Conservation (phyloP, 1,284 basidiomycete species). For the Coniophora puteana region DNA sequence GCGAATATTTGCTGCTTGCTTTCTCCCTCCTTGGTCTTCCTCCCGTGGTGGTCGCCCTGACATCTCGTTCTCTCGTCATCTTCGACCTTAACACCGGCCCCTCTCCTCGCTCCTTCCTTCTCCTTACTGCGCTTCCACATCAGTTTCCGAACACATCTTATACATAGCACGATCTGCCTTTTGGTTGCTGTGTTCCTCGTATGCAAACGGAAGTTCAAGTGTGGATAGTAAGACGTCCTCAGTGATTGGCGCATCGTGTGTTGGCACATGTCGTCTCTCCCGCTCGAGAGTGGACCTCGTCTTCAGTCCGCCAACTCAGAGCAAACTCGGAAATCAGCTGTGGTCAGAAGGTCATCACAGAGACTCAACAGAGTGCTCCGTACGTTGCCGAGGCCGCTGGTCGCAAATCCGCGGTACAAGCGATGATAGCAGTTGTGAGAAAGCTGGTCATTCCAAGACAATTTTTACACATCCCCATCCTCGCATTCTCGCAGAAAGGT, state of each 20-base stretch:
- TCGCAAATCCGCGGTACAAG: constrained; percentile 87
- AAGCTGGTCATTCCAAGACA: constrained; percentile 79
- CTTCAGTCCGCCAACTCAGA: constrained; percentile 87
- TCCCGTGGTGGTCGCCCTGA: too few relatives aligned
- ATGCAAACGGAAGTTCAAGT: constrained; percentile 86
- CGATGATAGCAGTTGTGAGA: constrained; percentile 84
- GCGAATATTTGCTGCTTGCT: too few relatives aligned
- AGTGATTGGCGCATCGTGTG: constrained; percentile 74
- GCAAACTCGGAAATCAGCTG: constrained; percentile 54
- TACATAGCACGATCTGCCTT: constrained; percentile 83
- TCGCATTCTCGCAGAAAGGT: constrained; percentile 79
- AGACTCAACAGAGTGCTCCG: too few relatives aligned
- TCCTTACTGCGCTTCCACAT: constrained; percentile 80
- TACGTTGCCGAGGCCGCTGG: constrained; percentile 89
- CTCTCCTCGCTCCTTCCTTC: too few relatives aligned
- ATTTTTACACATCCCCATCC: constrained; percentile 35
- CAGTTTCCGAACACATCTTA: constrained; percentile 75
- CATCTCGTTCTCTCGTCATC: constrained; percentile 1
- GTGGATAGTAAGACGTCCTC: constrained; percentile 56
- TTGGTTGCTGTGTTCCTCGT: constrained; percentile 70
- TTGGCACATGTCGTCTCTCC: constrained; percentile 88
- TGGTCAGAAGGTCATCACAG: too few relatives aligned
- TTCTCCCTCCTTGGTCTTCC: too few relatives aligned
- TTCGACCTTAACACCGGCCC: not conserved
- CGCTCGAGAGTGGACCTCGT: constrained; percentile 79